Base-by-base conservation (phyloP, 208 protist species). In the Trypanosoma lewisi region DNA sequence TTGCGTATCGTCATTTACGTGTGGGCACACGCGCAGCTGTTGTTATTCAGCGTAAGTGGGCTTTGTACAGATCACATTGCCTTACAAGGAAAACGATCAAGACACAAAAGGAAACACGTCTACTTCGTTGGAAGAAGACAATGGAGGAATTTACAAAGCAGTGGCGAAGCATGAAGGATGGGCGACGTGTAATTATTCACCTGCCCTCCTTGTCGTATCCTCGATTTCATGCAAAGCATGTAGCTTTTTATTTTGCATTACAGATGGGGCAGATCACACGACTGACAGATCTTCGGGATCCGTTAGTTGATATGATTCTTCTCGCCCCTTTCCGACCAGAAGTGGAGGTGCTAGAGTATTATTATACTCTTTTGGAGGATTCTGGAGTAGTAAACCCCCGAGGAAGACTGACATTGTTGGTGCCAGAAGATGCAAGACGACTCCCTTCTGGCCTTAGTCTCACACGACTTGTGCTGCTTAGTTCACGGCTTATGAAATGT, bases 221-320 rank as follows among this genome's bases (percentile, higher is more conserved):
- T 8, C 54, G 79, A 4, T 89, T 86, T 49, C 91, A 95, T 49
- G 74, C 83, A 2, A 86, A 83, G 57, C 80, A 77, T 34, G 68
- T 97, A 19, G 78, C 88, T 36, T 95, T 94, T 70, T 97, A 82
- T 65, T 63, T 80, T 47, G 79, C 73, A 11, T 68, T 68, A 31
- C 91, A 97, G 71, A 58, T 83, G 36, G 90, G 77, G 1, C 90
- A 96, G 67, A 56, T 97, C n/a, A 89, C 77, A 4, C 79, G 93
- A 2, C 51, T 97, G 11, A 59, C 72, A n/a, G 87, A 93, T 58
- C 58, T 97, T 30, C 49, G 57, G 3, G 91, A 97, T 57, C 79
- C 80, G 0, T 80, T 87, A 27, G 91, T 96, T 23, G 77, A 96
- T 34, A 19, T 97, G 12, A 57, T 97, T 56, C 54, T 93, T 54